Base-by-base conservation (phyloP, 495 filamentous ascomycete genomes). In the Choiromyces venosus region DNA sequence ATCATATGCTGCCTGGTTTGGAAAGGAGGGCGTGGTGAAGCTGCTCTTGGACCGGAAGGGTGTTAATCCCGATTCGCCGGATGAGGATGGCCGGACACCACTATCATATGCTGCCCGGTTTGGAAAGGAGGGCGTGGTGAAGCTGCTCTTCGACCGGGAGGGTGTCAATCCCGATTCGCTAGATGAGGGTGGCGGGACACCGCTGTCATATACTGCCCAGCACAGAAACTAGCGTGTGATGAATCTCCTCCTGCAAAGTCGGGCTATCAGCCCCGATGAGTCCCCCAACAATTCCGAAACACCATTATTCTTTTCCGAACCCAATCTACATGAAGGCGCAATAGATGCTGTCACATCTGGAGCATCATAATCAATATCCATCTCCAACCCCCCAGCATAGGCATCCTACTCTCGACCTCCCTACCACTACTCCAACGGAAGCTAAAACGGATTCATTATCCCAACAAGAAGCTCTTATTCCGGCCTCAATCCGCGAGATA, bases 1-100 rank as follows among this genome's bases (percentile, higher is more conserved):
- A 61, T 82, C 78, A 14, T 82, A 71, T 74, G 84, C 84, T 36
- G 82, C 83, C 36, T 74, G 70, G 64, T 73, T 70, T 36, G 84
- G 83, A 14, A 78, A 85, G 71, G 74, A 82, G 52, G 80, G 68
- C 8, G 74, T 86, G 70, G 85, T 75, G 14, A 19, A 21, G 64
- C 33, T 72, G 16, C 70, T 72, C 64, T 10, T 74, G 21, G 0
- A 39, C 0, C 69, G 38, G 21, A 1, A 21, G 29, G 69, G 66
- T 29, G 69, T 74, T 18, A 33, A 67, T 29, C 46, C 38, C 10
- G 69, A 81, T 36, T 42, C 70, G 2, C 64, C 25, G 35, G 65
- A 75, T 66, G 66, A 7, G 1, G 46, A 74, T 29, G 73, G 74
- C 21, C 74, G 73, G 56, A 79, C 82, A 35, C 78, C 82, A 37